These are phyloP conservation scores for Trichophyton simii DNA, from an alignment of 2,329 filamentous ascomycete genomes.

Conservation along the genomic window DNA sequence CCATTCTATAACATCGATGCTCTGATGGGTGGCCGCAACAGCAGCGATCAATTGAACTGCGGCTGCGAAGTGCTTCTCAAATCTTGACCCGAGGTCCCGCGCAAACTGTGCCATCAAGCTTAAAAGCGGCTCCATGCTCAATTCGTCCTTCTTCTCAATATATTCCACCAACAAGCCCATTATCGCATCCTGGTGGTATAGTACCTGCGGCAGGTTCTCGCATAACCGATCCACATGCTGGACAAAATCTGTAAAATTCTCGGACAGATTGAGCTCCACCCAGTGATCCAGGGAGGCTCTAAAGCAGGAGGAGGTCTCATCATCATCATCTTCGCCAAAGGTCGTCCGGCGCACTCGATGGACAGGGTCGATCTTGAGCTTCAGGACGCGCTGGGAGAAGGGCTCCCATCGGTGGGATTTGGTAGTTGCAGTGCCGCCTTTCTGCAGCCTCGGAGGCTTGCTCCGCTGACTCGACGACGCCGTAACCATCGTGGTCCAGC, in stretches of 20 bases:
- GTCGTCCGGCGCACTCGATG: constrained; percentile 70
- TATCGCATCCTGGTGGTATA: constrained; percentile 80
- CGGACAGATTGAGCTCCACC: constrained; percentile 81
- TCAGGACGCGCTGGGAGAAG: constrained; percentile 79
- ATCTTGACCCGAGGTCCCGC: constrained; percentile 76
- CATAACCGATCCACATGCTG: constrained; percentile 62
- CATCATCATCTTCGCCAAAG: constrained; percentile 67
- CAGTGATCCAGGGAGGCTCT: constrained; percentile 72
- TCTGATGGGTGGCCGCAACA: constrained; percentile 63
- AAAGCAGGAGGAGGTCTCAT: constrained; percentile 74
- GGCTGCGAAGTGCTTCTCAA: constrained; percentile 75
- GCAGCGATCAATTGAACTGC: constrained; percentile 63
- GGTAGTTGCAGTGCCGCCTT: constrained; percentile 58
- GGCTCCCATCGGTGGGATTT: constrained; percentile 84
- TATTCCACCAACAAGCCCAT: constrained; percentile 63
- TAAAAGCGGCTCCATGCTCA: constrained; percentile 73
- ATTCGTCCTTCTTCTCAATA: constrained; percentile 63
- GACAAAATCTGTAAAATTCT: constrained; percentile 64
- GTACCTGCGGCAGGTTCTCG: constrained; percentile 81
- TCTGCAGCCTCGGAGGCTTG: constrained; percentile 55
- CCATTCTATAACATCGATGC: constrained; percentile 91
- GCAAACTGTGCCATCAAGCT: constrained; percentile 85
- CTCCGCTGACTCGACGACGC: constrained; percentile 54
- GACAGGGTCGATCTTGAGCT: constrained; percentile 85
- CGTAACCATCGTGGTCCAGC: constrained; percentile 29